Evolutionary conservation across 208 protist species (phyloP).

Genomic region (Leishmania mexicana): DNA sequence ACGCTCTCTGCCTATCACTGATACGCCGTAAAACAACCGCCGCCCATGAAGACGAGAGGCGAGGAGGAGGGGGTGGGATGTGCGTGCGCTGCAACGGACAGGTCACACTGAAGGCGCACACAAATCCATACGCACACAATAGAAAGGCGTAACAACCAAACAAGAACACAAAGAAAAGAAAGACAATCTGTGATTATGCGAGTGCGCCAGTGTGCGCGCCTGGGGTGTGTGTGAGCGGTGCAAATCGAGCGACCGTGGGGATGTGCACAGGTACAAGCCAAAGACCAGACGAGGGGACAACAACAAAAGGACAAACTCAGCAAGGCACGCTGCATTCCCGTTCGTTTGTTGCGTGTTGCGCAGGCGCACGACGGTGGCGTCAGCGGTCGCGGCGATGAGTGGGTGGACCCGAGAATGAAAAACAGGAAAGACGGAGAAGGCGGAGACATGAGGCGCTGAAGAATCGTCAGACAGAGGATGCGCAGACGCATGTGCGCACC

Average conservation of each 20-base stretch:
- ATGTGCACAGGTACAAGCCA: too few species aligned
- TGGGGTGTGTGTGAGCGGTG: slow-evolving; percentile 1
- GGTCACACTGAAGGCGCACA: neutral
- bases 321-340: neutral
- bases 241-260: neutral
- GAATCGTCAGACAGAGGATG: neutral
- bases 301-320: neutral
- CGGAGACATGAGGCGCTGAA: neutral
- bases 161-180: neutral
- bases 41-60: neutral
- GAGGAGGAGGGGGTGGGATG: neutral
- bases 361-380: neutral
- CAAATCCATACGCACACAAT: neutral
- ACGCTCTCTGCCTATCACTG: neutral
- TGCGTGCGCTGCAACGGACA: neutral
- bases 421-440: neutral
- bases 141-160: neutral
- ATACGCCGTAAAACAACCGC: neutral
- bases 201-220: neutral
- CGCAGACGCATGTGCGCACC: neutral
- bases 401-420: neutral
- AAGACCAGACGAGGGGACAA: neutral
- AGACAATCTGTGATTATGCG: neutral
- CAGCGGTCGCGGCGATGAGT: neutral
- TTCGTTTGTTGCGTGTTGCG: neutral